Conservation (phyloP, 768 basidiomycete genomes). For the Phylloporus arenicola region DNA sequence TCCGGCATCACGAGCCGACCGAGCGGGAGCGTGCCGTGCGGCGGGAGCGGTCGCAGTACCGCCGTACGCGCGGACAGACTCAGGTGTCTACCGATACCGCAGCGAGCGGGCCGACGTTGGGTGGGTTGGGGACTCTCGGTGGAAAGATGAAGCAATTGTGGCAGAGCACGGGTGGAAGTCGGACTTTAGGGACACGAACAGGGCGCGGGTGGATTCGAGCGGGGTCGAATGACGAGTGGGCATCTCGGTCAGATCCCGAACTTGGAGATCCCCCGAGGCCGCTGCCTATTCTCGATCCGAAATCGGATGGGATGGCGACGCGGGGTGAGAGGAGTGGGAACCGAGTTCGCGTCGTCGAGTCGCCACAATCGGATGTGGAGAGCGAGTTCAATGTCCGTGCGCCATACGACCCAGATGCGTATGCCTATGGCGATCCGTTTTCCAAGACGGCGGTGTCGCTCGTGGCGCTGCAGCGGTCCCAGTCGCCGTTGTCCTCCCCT, state of each 20-base stretch:
- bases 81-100: neutral
- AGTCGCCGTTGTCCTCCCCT: constrained; percentile 28
- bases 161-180: constrained; percentile 11
- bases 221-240: constrained; percentile 46
- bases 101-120: neutral
- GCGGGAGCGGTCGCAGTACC: constrained; percentile 24
- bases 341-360: constrained; percentile 17
- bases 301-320: neutral
- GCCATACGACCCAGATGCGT: constrained; percentile 1
- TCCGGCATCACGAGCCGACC: constrained; percentile 44
- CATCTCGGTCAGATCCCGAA: constrained; percentile 24
- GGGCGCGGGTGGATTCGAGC: constrained; percentile 49
- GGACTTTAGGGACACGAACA: constrained; percentile 9
- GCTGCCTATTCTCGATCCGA: neutral
- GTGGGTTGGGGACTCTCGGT: constrained; percentile 16
- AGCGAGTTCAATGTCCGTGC: constrained; percentile 6
- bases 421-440: constrained; percentile 20
- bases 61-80: constrained; percentile 22
- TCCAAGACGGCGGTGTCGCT: constrained; percentile 7
- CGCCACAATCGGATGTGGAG: constrained; percentile 22
- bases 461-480: constrained; percentile 16
- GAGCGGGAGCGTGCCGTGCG: constrained; percentile 36
- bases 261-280: neutral
- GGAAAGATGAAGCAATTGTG: constrained; percentile 25
- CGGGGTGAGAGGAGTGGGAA: neutral